Evolutionary conservation across 352 stramenopile species (phyloP).

Genomic region (Phytophthora multivora): DNA sequence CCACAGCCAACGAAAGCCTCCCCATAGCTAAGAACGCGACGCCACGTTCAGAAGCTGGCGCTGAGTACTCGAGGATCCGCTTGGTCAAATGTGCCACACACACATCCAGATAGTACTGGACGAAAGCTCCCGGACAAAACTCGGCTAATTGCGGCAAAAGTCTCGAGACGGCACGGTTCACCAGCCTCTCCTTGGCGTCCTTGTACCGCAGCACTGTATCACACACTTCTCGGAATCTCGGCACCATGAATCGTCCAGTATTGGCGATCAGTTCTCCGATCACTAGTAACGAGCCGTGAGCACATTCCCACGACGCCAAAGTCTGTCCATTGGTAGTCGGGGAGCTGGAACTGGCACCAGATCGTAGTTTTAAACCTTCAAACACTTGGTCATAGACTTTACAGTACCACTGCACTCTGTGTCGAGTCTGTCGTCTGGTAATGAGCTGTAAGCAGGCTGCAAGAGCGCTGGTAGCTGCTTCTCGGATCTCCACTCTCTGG

Average conservation of each 20-base stretch:
- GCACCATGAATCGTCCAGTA: constrained; percentile 96
- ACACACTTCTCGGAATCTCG: constrained; percentile 96
- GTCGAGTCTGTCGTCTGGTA: constrained; percentile 74
- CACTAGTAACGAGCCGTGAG: constrained; percentile 96
- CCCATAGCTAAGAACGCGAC: constrained; percentile 94
- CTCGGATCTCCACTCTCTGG: constrained; percentile 72
- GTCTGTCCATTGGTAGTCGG: constrained; percentile 11
- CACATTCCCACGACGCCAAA: constrained; percentile 68
- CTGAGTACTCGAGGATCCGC: constrained; percentile 65
- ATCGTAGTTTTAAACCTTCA: constrained; percentile 55
- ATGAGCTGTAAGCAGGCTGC: constrained; percentile 90
- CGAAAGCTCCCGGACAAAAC: constrained; percentile 93
- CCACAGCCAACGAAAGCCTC: constrained; percentile 91
- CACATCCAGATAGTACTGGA: constrained; percentile 91
- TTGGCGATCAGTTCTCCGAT: constrained; percentile 95
- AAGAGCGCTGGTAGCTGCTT: constrained; percentile 84
- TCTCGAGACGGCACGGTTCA: constrained; percentile 81
- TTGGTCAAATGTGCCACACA: constrained; percentile 87
- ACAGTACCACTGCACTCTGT: constrained; percentile 92
- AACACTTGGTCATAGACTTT: constrained; percentile 93
- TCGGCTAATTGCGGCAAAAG: constrained; percentile 94
- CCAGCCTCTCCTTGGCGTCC: constrained; percentile 84
- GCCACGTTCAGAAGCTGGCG: constrained; percentile 59
- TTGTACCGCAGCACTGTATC: constrained; percentile 94
- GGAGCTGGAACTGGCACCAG: constrained; percentile 13